These are phyloP conservation scores for Tolypocladium ophioglossoides DNA, from an alignment of 2,329 filamentous ascomycete genomes.

Conservation along the genomic window DNA sequence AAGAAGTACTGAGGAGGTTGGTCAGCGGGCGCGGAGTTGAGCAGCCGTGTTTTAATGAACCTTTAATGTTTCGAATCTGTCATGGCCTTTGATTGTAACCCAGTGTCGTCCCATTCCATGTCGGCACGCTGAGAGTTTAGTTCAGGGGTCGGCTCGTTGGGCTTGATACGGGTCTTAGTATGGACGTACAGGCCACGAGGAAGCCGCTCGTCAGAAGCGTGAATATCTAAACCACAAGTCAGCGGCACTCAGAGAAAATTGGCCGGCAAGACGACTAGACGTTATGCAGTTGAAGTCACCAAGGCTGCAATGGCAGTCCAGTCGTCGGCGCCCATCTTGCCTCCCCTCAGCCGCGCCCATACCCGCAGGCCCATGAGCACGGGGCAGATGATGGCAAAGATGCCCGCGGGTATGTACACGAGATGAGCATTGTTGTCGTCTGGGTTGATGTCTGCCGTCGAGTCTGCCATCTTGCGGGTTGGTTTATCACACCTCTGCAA, in stretches of 20 bases:
- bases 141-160: background rate
- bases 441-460: background rate
- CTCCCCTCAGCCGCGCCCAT: slow-evolving; percentile 11
- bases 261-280: background rate
- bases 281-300: slow-evolving; percentile 1
- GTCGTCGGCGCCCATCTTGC: slow-evolving; percentile 12
- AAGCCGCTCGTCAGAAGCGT: slow-evolving; percentile 3
- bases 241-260: background rate
- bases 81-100: slow-evolving; percentile 2
- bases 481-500: background rate
- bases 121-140: slow-evolving; percentile 9
- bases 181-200: slow-evolving; percentile 3
- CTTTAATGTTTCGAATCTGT: slow-evolving; percentile 11
- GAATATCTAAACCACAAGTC: slow-evolving; percentile 3
- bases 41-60: background rate
- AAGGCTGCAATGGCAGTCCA: slow-evolving; percentile 10
- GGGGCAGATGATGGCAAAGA: slow-evolving; percentile 13
- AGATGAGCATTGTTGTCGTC: slow-evolving; percentile 12
- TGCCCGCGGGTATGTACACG: slow-evolving; percentile 13
- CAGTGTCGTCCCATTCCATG: slow-evolving; percentile 13
- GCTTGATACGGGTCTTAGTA: background rate
- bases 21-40: background rate
- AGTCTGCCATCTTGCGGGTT: background rate
- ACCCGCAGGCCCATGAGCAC: slow-evolving; percentile 8
- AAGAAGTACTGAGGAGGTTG: slow-evolving; percentile 11